Percentiles rank a stretch among this genome's conserved stretches.
These are phyloP conservation scores for Batkoa obscura DNA, from an alignment of 371 early-diverging fungal species.

Conservation along the genomic window DNA sequence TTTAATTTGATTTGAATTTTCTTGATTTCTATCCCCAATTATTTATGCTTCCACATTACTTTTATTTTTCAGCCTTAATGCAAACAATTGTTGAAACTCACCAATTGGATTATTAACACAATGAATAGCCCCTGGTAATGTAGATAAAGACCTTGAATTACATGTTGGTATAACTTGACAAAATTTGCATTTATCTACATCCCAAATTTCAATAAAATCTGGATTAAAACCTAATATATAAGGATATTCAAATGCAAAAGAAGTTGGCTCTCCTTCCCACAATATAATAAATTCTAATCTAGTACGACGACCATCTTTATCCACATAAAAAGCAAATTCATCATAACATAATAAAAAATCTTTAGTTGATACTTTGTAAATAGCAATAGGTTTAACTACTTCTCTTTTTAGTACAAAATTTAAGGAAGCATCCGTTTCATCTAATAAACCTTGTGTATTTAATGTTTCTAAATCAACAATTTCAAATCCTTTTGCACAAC, in stretches of 20 bases:
- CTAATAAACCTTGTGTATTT: slow-evolving; percentile 55
- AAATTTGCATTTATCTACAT: slow-evolving; percentile 56
- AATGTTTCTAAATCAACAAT: slow-evolving; percentile 68
- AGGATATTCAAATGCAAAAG: slow-evolving; percentile 53
- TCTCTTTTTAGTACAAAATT: slow-evolving; percentile 62
- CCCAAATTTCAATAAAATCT: slow-evolving; percentile 74
- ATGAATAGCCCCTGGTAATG: slow-evolving; percentile 15
- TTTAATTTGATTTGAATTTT: too few species aligned
- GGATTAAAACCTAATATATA: slow-evolving; percentile 77
- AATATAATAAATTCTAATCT: slow-evolving; percentile 50
- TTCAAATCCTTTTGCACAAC: slow-evolving; percentile 80
- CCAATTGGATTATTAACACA: slow-evolving; percentile 7
- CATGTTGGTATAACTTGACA: slow-evolving; percentile 38
- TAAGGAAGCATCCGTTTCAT: slow-evolving; percentile 59
- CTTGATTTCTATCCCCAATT: too few species aligned
- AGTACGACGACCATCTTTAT: slow-evolving; percentile 60
- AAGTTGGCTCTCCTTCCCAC: slow-evolving; percentile 52
- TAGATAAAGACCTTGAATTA: slow-evolving; percentile 32
- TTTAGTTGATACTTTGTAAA: slow-evolving; percentile 53
- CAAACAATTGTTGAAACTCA: too few species aligned
- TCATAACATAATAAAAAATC: slow-evolving; percentile 79
- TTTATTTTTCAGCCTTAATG: too few species aligned
- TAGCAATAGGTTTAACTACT: slow-evolving; percentile 50
- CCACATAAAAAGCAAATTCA: slow-evolving; percentile 75
- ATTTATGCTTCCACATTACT: too few species aligned